These are phyloP conservation scores for Alternaria conjuncta DNA, from an alignment of 2,329 filamentous ascomycete genomes.

Conservation along the genomic window DNA sequence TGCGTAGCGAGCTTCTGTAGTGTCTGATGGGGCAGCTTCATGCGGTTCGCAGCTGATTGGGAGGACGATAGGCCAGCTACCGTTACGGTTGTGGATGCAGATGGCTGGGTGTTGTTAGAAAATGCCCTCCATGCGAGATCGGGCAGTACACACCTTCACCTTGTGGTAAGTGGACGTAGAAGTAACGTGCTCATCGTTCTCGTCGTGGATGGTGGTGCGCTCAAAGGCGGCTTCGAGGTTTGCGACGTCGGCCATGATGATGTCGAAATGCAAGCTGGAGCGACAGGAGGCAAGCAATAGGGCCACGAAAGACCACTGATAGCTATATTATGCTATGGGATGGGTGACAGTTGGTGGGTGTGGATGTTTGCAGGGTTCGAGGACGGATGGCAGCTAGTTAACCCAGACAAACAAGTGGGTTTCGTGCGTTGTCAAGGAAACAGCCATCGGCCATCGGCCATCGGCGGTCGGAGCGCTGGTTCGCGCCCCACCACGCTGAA, in stretches of 20 bases:
- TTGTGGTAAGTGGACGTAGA: conserved; percentile 70
- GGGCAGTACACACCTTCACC: conserved; percentile 67
- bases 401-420: conserved; percentile 23
- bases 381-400: conserved; percentile 8
- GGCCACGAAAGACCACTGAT: conserved; percentile 7
- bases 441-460: conserved; percentile 7
- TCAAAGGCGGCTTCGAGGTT: conserved; percentile 87
- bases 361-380: conserved; percentile 8
- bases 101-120: conserved; percentile 48
- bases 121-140: not conserved
- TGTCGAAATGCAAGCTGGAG: conserved; percentile 5
- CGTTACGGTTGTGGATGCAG: conserved; percentile 55
- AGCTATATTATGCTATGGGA: conserved; percentile 12
- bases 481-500: conserved; percentile 4
- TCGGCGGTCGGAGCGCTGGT: conserved; percentile 13
- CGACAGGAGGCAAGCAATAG: conserved; percentile 14
- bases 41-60: conserved; percentile 61
- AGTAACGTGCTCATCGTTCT: conserved; percentile 70
- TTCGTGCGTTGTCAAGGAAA: conserved; percentile 13
- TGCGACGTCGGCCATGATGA: conserved; percentile 62
- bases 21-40: conserved; percentile 76
- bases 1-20: conserved; percentile 87
- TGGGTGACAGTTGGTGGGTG: conserved; percentile 18
- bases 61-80: conserved; percentile 56
- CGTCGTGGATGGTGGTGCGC: conserved; percentile 86